phyloP scores from a whole-genome alignment of 23 red algal genomes.

The Agarophyton chilense region DNA sequence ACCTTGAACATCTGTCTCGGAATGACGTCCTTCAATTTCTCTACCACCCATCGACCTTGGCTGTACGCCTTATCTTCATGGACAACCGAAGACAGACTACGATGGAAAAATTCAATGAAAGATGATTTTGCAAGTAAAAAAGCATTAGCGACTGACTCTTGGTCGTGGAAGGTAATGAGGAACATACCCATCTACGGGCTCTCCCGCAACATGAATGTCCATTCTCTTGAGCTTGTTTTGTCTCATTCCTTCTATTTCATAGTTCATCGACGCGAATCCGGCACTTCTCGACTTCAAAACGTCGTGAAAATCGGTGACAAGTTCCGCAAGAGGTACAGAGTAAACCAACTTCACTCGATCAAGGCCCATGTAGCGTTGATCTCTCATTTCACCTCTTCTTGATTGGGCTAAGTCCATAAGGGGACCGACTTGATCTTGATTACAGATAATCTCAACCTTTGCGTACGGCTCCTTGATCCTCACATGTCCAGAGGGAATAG shows the following conservation, averaged over 20 bases:
- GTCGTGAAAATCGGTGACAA: slow-evolving; percentile 87
- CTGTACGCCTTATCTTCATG: slow-evolving; percentile 47
- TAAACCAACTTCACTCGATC: slow-evolving; percentile 74
- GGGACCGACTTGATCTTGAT: slow-evolving; percentile 82
- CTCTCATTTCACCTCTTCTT: slow-evolving; percentile 86
- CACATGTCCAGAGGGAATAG: slow-evolving; percentile 56
- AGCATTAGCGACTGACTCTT: background rate
- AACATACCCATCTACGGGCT: slow-evolving; percentile 68
- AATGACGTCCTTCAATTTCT: slow-evolving; percentile 81
- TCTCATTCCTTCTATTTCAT: slow-evolving; percentile 67
- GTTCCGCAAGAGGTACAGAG: slow-evolving; percentile 71
- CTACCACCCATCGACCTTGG: slow-evolving; percentile 53
- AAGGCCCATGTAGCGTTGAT: slow-evolving; percentile 77
- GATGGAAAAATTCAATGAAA: background rate
- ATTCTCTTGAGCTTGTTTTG: slow-evolving; percentile 61
- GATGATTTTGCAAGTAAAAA: background rate
- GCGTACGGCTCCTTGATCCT: slow-evolving; percentile 93
- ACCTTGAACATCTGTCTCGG: slow-evolving; percentile 91
- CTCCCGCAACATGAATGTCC: slow-evolving; percentile 83
- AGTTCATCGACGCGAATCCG: slow-evolving; percentile 84
- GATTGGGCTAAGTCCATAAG: slow-evolving; percentile 90
- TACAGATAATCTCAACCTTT: slow-evolving; percentile 86
- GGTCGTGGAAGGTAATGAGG: background rate
- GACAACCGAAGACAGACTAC: slow-evolving; percentile 67
- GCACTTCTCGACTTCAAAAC: slow-evolving; percentile 64